These are phyloP conservation scores for Hymenochaete sp. DNA, from an alignment of 1,284 basidiomycete genomes.

Conservation along the genomic window DNA sequence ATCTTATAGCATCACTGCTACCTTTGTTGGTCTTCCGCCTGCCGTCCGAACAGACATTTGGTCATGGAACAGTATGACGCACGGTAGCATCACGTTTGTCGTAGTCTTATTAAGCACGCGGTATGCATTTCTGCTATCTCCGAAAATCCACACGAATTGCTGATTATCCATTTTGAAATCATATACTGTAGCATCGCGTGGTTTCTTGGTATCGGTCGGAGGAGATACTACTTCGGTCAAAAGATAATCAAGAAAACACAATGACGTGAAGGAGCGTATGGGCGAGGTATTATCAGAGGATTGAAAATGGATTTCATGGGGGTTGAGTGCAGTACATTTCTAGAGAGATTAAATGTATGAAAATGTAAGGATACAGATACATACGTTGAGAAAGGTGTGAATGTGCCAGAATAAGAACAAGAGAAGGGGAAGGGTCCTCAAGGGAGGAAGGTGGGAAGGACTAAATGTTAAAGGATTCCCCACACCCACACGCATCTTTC, in stretches of 20 bases:
- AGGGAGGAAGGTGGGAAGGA: too few relatives aligned
- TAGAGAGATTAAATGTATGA: too few relatives aligned
- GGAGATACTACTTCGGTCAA: slow-evolving; percentile 43
- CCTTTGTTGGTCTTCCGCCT: slow-evolving; percentile 48
- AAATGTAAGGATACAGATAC: too few relatives aligned
- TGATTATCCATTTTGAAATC: slow-evolving; percentile 5
- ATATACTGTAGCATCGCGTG: slow-evolving; percentile 48
- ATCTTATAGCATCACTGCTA: slow-evolving; percentile 43
- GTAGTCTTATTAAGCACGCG: slow-evolving; percentile 47
- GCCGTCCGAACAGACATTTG: slow-evolving; percentile 42
- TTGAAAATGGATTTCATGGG: too few relatives aligned
- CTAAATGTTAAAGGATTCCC: slow-evolving; percentile 84
- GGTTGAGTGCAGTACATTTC: too few relatives aligned
- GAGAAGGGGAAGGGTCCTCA: too few relatives aligned
- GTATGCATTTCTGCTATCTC: slow-evolving; percentile 28
- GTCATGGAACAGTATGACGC: slow-evolving; percentile 62
- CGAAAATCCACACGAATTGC: not conserved
- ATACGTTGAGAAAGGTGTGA: too few relatives aligned
- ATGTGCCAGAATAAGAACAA: too few relatives aligned
- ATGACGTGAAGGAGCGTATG: too few relatives aligned
- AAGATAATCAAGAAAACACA: slow-evolving; percentile 19
- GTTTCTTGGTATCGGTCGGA: slow-evolving; percentile 57
- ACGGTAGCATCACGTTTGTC: slow-evolving; percentile 64
- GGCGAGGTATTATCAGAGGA: too few relatives aligned
- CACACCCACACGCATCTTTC: slow-evolving; percentile 91